Percentiles rank a stretch among this genome's conserved stretches.
Evolutionary conservation across 2,329 filamentous ascomycete species (phyloP).

Genomic region (Capronia epimyces): DNA sequence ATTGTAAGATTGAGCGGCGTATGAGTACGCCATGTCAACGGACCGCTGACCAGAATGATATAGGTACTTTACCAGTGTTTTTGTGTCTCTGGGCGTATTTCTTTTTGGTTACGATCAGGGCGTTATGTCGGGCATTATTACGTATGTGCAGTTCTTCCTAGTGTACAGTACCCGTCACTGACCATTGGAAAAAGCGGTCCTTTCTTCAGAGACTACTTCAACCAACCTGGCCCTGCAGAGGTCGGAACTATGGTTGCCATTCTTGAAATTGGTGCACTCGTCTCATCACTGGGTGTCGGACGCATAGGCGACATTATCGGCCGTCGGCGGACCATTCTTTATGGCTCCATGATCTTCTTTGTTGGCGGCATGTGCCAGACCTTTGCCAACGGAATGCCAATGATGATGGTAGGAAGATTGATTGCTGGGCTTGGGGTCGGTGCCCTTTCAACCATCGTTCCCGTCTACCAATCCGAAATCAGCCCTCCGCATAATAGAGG

Average conservation of each 20-base stretch:
- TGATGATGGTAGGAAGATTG: conserved; percentile 81
- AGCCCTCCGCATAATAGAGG: conserved; percentile 94
- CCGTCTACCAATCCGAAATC: conserved; percentile 90
- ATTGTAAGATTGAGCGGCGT: conserved; percentile 57
- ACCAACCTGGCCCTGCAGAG: conserved; percentile 77
- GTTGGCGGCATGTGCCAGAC: conserved; percentile 80
- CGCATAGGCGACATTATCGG: conserved; percentile 88
- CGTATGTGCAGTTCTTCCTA: conserved; percentile 41
- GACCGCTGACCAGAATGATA: conserved; percentile 8
- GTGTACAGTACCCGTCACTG: neutral
- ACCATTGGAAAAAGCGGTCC: conserved; percentile 57
- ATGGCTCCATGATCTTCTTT: conserved; percentile 84
- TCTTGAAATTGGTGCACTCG: conserved; percentile 85
- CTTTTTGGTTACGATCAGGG: conserved; percentile 62
- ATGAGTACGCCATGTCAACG: conserved; percentile 16
- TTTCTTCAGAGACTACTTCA: conserved; percentile 87
- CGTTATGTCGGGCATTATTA: conserved; percentile 65
- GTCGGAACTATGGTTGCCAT: conserved; percentile 98
- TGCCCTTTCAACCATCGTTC: conserved; percentile 84
- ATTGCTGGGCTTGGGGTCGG: conserved; percentile 82
- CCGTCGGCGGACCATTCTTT: conserved; percentile 81
- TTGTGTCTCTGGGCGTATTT: conserved; percentile 59
- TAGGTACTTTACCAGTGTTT: conserved; percentile 90
- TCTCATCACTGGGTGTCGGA: conserved; percentile 80
- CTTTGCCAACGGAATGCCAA: conserved; percentile 72